phyloP scores from a whole-genome alignment of 73 alveolate species.

The Tetrahymena borealis region DNA sequence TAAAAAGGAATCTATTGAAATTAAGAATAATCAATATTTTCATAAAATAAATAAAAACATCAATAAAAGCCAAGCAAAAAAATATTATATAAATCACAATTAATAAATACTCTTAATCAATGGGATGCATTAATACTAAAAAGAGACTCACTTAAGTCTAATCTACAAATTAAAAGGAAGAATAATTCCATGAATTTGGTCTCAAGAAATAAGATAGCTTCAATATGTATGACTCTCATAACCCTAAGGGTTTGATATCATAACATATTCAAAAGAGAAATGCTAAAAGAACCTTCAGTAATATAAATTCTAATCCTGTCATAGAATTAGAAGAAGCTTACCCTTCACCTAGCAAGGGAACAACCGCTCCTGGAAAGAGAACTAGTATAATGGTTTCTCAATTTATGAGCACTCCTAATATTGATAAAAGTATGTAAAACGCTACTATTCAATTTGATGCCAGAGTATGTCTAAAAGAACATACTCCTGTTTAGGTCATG shows the following conservation, averaged over 20 bases:
- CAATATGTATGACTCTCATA: not conserved
- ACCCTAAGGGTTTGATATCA: not conserved
- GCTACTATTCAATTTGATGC: no score
- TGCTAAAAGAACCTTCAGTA: not conserved
- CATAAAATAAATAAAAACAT: not conserved
- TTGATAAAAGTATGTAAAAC: not conserved
- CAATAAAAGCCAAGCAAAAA: no score
- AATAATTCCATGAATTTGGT: not conserved
- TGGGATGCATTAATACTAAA: not conserved
- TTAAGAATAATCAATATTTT: not conserved
- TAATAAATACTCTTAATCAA: not conserved
- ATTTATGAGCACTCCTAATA: not conserved
- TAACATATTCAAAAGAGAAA: not conserved
- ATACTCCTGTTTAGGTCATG: no score
- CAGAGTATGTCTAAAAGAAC: no score
- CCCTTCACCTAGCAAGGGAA: not conserved
- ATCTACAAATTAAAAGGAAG: not conserved
- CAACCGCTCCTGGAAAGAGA: not conserved
- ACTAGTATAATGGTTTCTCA: not conserved
- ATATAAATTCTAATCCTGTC: not conserved
- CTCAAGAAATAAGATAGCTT: not conserved
- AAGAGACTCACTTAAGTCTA: not conserved
- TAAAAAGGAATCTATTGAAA: no score
- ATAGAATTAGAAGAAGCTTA: not conserved
- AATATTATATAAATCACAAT: not conserved